These are phyloP conservation scores for Papilionanthe hybrid DNA, from an alignment of 116 monocot species.

Conservation along the genomic window DNA sequence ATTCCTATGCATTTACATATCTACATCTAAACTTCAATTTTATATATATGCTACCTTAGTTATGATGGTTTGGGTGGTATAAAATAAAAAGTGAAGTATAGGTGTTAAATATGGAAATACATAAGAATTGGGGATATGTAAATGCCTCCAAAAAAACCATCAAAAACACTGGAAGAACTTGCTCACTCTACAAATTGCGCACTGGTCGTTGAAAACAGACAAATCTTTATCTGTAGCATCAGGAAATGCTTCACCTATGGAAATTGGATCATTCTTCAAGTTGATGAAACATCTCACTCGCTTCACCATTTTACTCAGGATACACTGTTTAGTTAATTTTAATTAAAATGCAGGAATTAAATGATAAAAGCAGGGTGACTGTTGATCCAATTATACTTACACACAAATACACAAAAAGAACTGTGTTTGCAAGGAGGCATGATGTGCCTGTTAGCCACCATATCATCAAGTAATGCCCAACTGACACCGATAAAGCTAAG, in stretches of 20 bases:
- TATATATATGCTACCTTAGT: no score
- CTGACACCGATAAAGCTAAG: constrained; percentile 55
- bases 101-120: no score
- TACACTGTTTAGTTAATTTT: constrained; percentile 36
- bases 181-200: constrained; percentile 90
- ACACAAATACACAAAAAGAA: constrained; percentile 79
- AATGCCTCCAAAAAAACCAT: background rate
- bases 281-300: constrained; percentile 62
- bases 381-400: constrained; percentile 37
- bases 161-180: background rate
- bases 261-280: constrained; percentile 63
- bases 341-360: no score
- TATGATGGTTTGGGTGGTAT: no score
- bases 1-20: no score
- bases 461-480: constrained; percentile 80
- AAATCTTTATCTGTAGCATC: constrained; percentile 90
- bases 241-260: constrained; percentile 78
- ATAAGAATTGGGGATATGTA: no score
- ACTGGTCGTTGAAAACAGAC: constrained; percentile 76
- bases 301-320: constrained; percentile 61
- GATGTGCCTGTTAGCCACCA: constrained; percentile 90
- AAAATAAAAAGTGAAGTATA: no score
- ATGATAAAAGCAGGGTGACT: background rate
- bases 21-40: no score
- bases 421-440: constrained; percentile 72